Percentiles rank a stretch among this genome's conserved stretches.
These are phyloP conservation scores for Yarrowia yakushimensis DNA, from an alignment of 805 yeast genomes.

Conservation along the genomic window DNA sequence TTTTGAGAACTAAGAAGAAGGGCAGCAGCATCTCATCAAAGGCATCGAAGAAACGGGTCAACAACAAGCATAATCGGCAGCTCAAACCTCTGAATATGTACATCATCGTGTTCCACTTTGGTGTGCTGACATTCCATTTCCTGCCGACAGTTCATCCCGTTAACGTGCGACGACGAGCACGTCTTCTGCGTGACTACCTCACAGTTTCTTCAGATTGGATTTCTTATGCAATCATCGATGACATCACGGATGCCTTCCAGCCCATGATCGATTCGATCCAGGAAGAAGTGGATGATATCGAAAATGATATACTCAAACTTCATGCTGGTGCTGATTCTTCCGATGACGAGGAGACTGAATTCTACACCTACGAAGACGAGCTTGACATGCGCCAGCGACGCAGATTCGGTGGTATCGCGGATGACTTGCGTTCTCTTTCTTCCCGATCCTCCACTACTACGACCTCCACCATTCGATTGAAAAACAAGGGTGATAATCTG, in stretches of 20 bases:
- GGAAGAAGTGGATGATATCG: constrained; percentile 90
- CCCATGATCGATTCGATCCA: constrained; percentile 94
- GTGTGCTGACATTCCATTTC: constrained; percentile 89
- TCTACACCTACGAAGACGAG: constrained; percentile 33
- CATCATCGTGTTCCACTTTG: constrained; percentile 84
- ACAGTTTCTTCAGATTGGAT: constrained; percentile 95
- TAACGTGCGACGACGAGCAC: constrained; percentile 89
- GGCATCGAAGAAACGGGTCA: constrained; percentile 77
- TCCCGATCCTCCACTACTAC: constrained; percentile 34
- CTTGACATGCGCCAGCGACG: neutral
- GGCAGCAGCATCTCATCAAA: constrained; percentile 31
- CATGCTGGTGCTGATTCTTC: constrained; percentile 60
- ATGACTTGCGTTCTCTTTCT: constrained; percentile 31
- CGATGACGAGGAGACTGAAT: constrained; percentile 42
- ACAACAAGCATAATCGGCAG: constrained; percentile 37
- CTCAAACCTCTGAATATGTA: constrained; percentile 89
- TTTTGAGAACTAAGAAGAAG: constrained; percentile 39
- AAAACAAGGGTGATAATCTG: constrained; percentile 85
- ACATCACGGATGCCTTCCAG: constrained; percentile 94
- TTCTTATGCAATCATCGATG: constrained; percentile 93
- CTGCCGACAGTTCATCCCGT: constrained; percentile 95
- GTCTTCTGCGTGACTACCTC: constrained; percentile 80
- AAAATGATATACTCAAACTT: constrained; percentile 84
- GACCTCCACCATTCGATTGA: constrained; percentile 36
- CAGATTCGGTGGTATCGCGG: neutral